Conservation (phyloP, 306 rosid species). For the Clitoria ternatea region DNA sequence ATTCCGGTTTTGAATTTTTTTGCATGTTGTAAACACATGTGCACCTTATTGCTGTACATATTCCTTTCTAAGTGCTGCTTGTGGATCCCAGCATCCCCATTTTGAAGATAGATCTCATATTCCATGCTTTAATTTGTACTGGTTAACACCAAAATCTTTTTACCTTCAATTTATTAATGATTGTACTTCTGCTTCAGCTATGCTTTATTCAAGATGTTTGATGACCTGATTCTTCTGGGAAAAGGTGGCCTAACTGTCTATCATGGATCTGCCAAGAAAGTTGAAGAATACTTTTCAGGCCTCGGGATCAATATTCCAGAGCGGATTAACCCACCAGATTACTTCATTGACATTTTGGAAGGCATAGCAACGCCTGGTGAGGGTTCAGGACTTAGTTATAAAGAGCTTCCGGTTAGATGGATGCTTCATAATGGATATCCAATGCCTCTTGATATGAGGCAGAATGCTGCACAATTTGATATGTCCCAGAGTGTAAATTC, state of each 20-base stretch:
- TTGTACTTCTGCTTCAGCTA: slow-evolving; percentile 56
- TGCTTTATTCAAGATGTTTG: slow-evolving; percentile 95
- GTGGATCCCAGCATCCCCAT: not conserved
- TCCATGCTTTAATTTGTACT: not conserved
- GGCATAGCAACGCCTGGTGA: slow-evolving; percentile 55
- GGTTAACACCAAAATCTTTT: not conserved
- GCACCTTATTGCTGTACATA: not conserved
- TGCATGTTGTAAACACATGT: not conserved
- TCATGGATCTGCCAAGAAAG: slow-evolving; percentile 78
- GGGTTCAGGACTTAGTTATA: slow-evolving; percentile 48
- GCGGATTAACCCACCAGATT: slow-evolving; percentile 88
- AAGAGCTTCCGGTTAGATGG: slow-evolving; percentile 86
- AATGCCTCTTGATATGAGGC: slow-evolving; percentile 77
- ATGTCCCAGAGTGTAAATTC: slow-evolving; percentile 29
- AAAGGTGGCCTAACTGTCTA: slow-evolving; percentile 97
- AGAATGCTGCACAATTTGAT: slow-evolving; percentile 30
- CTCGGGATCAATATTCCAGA: slow-evolving; percentile 82
- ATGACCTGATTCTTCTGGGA: slow-evolving; percentile 88
- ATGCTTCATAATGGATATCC: slow-evolving; percentile 78
- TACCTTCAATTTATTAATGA: slow-evolving; percentile 19
- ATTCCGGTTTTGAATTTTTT: not conserved
- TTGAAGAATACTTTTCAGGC: slow-evolving; percentile 76
- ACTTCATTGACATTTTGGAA: slow-evolving; percentile 89
- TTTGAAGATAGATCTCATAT: not conserved
- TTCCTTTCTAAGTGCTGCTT: not conserved